Percentiles rank a stretch among this genome's conserved stretches.
phyloP scores from a whole-genome alignment of 2,329 filamentous ascomycete genomes.

The Alternaria solani region DNA sequence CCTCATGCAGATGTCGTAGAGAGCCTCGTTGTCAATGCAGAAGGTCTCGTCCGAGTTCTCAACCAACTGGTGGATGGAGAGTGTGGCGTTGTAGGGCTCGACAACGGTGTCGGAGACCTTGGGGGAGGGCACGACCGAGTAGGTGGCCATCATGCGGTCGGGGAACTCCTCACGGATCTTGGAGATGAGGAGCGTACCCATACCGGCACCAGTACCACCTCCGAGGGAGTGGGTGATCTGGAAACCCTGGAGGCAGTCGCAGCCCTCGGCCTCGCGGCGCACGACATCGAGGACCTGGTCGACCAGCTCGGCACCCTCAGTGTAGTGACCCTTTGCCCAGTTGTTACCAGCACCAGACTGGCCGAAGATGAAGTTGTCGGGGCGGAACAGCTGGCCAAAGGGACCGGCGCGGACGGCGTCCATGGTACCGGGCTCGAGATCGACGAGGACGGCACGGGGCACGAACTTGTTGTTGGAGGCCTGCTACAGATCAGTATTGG shows the following conservation, averaged over 20 bases:
- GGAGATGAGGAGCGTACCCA: conserved; percentile 99
- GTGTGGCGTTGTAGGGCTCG: conserved; percentile 99
- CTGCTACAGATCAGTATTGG: conserved; percentile 58
- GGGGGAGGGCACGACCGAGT: conserved; percentile 97
- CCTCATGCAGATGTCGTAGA: conserved; percentile 99
- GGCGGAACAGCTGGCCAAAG: conserved; percentile 98
- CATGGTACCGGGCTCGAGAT: conserved; percentile 99
- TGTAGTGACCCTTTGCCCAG: conserved; percentile 99
- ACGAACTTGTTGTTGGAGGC: conserved; percentile 99
- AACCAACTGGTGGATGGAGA: conserved; percentile 98
- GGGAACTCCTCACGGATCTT: conserved; percentile 99
- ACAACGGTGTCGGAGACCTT: conserved; percentile 99
- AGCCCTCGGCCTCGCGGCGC: conserved; percentile 97
- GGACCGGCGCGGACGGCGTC: conserved; percentile 97
- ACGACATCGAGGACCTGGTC: conserved; percentile 98
- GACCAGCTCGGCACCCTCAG: conserved; percentile 98
- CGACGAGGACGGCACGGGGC: conserved; percentile 97
- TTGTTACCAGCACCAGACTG: conserved; percentile 99
- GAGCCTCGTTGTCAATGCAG: conserved; percentile 99
- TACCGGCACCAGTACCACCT: conserved; percentile 99
- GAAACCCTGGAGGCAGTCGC: conserved; percentile 99
- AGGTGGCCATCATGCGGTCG: conserved; percentile 99
- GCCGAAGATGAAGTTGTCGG: conserved; percentile 99
- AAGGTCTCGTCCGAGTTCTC: conserved; percentile 99
- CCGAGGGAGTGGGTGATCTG: conserved; percentile 99